Conservation (phyloP, 169 alveolate genomes). For the Plasmodium cynomolgi region DNA sequence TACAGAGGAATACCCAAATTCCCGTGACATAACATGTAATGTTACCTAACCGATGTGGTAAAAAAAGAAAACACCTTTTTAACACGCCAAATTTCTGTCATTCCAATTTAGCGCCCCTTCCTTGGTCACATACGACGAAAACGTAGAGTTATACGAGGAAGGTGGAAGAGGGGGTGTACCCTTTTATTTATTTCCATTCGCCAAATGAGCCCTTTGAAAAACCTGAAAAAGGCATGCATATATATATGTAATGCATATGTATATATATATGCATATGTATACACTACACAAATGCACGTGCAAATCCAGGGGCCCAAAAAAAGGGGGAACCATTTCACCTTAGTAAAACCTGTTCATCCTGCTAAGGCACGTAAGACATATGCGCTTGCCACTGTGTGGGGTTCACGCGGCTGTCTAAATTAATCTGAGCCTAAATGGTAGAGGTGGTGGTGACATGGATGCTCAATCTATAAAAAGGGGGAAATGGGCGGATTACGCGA, state of each 20-base stretch:
- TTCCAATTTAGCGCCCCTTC: neutral
- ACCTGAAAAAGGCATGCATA: neutral
- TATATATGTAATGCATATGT: neutral
- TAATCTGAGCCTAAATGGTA: neutral
- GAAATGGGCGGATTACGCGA: neutral
- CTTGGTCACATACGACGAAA: neutral
- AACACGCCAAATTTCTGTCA: neutral
- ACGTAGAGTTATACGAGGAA: neutral
- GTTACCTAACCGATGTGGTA: neutral
- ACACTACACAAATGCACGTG: neutral
- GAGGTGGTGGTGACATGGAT: neutral
- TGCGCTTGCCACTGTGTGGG: neutral
- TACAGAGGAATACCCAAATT: neutral
- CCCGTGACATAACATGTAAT: neutral
- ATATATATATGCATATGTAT: neutral
- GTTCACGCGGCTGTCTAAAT: neutral
- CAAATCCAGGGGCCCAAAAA: neutral
- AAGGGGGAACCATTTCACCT: neutral
- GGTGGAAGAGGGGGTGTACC: neutral
- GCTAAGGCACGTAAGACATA: neutral
- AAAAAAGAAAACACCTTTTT: neutral
- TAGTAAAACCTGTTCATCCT: neutral
- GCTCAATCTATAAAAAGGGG: neutral
- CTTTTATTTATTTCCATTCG: neutral
- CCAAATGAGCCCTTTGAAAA: neutral